Evolutionary conservation across 306 rosid genomes (phyloP).

Genomic region (Dalbergia cultrata): DNA sequence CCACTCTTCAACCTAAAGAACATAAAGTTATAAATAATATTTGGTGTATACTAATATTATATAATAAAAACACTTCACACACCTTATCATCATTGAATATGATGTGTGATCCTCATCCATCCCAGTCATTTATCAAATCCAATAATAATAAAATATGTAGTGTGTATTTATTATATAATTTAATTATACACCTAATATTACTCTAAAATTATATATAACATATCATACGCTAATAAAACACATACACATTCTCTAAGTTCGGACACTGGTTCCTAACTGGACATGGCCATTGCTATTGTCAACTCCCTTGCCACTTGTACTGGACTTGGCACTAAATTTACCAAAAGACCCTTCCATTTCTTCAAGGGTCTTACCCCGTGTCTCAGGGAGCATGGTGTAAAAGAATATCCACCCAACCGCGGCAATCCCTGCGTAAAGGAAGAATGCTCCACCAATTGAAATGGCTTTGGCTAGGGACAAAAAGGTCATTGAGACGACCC

Average conservation of each 20-base stretch:
- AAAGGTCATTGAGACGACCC: constrained; percentile 75
- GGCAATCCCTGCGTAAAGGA: constrained; percentile 63
- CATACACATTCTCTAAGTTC: not conserved
- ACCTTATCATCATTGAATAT: too few species aligned
- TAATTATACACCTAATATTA: too few species aligned
- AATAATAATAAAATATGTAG: too few species aligned
- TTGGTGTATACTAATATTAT: too few species aligned
- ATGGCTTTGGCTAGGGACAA: constrained; percentile 62
- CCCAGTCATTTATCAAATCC: too few species aligned
- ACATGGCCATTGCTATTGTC: constrained; percentile 27
- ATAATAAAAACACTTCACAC: too few species aligned
- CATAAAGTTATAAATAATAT: not conserved
- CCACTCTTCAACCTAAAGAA: not conserved
- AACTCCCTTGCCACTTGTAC: not conserved
- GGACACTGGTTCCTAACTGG: constrained; percentile 48
- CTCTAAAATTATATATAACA: not conserved
- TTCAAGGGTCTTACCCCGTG: constrained; percentile 77
- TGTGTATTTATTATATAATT: too few species aligned
- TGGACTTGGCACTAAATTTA: constrained; percentile 43
- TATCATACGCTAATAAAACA: not conserved
- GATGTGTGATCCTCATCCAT: too few species aligned
- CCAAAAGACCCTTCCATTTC: constrained; percentile 84
- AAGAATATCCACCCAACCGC: constrained; percentile 61
- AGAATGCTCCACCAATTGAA: constrained; percentile 79
- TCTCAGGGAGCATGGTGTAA: constrained; percentile 72